Base-by-base conservation (phyloP, 306 rosid species). In the Pueraria montana region DNA sequence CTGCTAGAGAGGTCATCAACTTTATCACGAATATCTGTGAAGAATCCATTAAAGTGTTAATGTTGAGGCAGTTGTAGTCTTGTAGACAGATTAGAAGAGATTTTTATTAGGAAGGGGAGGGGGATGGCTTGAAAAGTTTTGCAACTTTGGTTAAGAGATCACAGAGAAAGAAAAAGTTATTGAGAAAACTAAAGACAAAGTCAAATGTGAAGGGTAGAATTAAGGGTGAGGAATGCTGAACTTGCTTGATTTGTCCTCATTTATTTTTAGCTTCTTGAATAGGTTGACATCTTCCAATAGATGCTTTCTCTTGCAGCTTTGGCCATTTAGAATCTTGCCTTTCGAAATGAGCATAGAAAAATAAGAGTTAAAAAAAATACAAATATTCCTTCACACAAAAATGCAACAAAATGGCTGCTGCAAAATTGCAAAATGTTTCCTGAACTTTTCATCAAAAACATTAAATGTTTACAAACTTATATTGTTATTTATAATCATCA, bases 241-340 rank as follows among this genome's bases (percentile, higher is more conserved):
- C 43, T 32, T 87, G 83, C 95, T 95, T 84, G 90, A 55, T 62
- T 79, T 82, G 14, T 84, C 88, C 38, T 91, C 97, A 38, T 88
- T 84, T 55, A 88, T 89, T 85, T 87, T 95, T 20, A 91, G 85
- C 87, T 88, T 95, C 88, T 95, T 92, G 67, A 88, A 82, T 48
- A 71, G 83, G 76, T 74, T 87, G 52, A 87, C 56, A 80, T 86
- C 91, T 79, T 92, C 94, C 46, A 48, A 67, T 43, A 67, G 20
- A 12, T 86, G 88, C 73, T 92, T 93, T 82, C 98, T 89, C 90
- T 92, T 95, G 74, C 77, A 71, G 84, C 89, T 74, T 58, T 74
- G 77, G 26, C 78, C 87, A 74, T 83, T 84, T 72, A 58, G 71
- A 68, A 32, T 52, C 80, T 78, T 49, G 8, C 75, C 84, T 70